Evolutionary conservation across 768 basidiomycete genomes (phyloP).

Genomic region (Trametes gibbosa): DNA sequence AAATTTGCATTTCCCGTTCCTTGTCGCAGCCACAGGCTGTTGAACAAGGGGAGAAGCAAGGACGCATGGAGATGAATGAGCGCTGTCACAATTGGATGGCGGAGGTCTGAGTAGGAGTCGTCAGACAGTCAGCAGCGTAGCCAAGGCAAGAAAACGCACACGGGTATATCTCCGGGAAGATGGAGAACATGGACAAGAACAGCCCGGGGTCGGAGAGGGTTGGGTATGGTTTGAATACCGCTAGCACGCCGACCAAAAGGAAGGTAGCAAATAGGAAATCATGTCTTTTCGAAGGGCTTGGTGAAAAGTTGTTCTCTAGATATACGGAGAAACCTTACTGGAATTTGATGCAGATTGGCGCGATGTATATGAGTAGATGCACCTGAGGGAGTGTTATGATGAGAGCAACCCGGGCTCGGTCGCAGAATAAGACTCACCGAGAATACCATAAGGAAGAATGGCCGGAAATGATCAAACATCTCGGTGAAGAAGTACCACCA

Average conservation of each 20-base stretch:
- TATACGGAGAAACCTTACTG: constrained; percentile 45
- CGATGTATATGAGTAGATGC: constrained; percentile 79
- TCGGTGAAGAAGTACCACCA: constrained; percentile 99
- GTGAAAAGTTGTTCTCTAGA: no score
- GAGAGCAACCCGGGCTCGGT: background rate
- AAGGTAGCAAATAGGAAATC: constrained; percentile 82
- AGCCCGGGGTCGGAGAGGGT: constrained; percentile 86
- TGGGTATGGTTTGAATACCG: constrained; percentile 89
- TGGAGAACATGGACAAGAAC: constrained; percentile 73
- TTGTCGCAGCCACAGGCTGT: constrained; percentile 86
- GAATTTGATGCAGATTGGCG: constrained; percentile 86
- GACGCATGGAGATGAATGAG: constrained; percentile 82
- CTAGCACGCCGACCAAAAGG: constrained; percentile 71
- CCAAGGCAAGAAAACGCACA: constrained; percentile 48
- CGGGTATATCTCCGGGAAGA: constrained; percentile 83
- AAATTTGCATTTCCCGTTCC: constrained; percentile 98
- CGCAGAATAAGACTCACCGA: constrained; percentile 49
- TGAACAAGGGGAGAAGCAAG: constrained; percentile 85
- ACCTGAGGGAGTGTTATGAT: constrained; percentile 41
- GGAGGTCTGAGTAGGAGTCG: constrained; percentile 56
- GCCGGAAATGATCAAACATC: constrained; percentile 97
- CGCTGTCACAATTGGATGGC: constrained; percentile 79
- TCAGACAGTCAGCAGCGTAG: background rate
- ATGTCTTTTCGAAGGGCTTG: no score
- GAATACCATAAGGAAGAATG: constrained; percentile 94